Base-by-base conservation (phyloP, 352 stramenopile genomes). In the Phytophthora foliorum region DNA sequence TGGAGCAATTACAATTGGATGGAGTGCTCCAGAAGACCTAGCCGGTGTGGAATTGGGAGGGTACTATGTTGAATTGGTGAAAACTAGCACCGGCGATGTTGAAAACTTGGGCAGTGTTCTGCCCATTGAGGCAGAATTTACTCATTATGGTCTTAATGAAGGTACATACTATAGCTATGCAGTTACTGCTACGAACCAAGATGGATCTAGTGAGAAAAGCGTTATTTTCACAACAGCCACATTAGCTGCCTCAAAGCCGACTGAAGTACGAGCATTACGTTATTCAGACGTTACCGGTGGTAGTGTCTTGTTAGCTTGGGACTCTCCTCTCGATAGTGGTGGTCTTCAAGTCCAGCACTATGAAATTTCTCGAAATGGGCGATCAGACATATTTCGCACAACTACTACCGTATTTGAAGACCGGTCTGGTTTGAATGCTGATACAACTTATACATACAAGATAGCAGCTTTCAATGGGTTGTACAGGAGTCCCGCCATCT, bases 381-480 rank as follows among this genome's bases (percentile, higher is more conserved):
- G 49, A 6, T 32, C 31, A 3, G 48, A 52, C n/a, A 59, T 16
- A 14, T 72, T 68, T 44, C 38, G 31, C n/a, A 19, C 27, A 42
- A 77, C 51, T 11, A 65, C 2, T 19, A 67, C 72, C 0, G 25
- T 42, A 0, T 84, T 88, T 44, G 63, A 57, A 14, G 83, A 91
- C 31, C 63, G 46, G 13, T 52, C 54, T 24, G 57, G 58, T 31
- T 61, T 93, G 4, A 50, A 27, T 13, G 78, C 78, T 16, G 36
- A 22, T 4, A 73, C 59, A 1, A 16, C 22, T 24, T 91, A 91
- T 56, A 24, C 32, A 0, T 93, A 89, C 38, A 64, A 56, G 0
- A 55, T 93, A 16, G 63, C 63, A 0, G 76, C 81, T 8, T 86
- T 80, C 34, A 93, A 92, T 25, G 78, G 67, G 1, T 24, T 82